phyloP scores from a whole-genome alignment of 179 eudicot species.

The Spergularia azorica region DNA sequence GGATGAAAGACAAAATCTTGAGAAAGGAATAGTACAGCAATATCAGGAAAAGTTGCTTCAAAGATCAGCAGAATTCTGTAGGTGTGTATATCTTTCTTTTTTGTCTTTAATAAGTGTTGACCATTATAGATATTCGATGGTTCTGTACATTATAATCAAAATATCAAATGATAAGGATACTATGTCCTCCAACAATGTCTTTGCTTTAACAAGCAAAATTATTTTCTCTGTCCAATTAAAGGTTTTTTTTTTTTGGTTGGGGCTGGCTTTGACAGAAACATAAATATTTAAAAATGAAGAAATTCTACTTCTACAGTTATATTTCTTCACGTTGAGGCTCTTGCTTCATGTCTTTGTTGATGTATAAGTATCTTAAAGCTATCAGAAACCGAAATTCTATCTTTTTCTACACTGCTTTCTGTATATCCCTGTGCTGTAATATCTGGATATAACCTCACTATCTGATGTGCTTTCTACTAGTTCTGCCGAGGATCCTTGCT shows the following conservation, averaged over 20 bases:
- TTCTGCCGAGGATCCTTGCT: slow-evolving; percentile 40
- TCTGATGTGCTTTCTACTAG: slow-evolving; percentile 34
- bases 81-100: slow-evolving; percentile 32
- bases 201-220: background rate
- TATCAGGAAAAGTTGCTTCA: slow-evolving; percentile 59
- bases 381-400: background rate
- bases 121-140: background rate
- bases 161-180: background rate
- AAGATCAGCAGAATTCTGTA: slow-evolving; percentile 41
- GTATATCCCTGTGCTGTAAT: background rate
- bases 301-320: too few species aligned
- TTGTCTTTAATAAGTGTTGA: background rate
- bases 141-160: background rate
- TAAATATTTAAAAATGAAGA: too few species aligned
- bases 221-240: background rate
- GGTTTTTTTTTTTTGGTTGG: background rate
- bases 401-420: background rate
- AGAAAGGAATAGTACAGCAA: slow-evolving; percentile 79
- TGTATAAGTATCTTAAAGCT: background rate
- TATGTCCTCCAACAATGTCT: background rate
- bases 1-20: slow-evolving; percentile 55
- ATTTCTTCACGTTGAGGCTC: too few species aligned
- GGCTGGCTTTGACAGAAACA: background rate
- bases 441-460: background rate
- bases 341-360: too few species aligned